These are phyloP conservation scores for Teunomyces barrocoloradensis DNA, from an alignment of 805 yeast genomes.

Conservation along the genomic window DNA sequence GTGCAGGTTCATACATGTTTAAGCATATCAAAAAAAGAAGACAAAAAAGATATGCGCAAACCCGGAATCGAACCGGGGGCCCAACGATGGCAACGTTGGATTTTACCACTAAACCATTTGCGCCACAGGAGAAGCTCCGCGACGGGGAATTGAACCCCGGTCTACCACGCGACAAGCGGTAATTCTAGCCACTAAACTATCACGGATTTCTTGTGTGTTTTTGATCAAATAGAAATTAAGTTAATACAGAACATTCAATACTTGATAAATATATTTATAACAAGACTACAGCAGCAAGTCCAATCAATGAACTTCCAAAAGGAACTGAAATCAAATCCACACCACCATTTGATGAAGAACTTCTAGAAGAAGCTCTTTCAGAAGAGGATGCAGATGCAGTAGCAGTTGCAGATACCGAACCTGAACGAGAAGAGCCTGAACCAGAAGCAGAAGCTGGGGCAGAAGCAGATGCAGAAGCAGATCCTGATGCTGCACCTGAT, in stretches of 20 bases:
- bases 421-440: background rate
- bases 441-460: background rate
- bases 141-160: slow-evolving; percentile 1
- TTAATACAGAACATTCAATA: too few species aligned
- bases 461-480: slow-evolving; percentile 5
- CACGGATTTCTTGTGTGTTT: background rate
- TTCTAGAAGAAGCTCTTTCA: background rate
- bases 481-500: slow-evolving; percentile 8
- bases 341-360: background rate
- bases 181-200: background rate
- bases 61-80: slow-evolving; percentile 12
- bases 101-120: slow-evolving; percentile 11
- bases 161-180: slow-evolving; percentile 1
- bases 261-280: background rate
- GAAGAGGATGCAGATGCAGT: background rate
- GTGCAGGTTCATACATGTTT: background rate
- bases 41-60: slow-evolving; percentile 7
- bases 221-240: background rate
- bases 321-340: background rate
- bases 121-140: slow-evolving; percentile 12
- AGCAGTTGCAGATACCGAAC: background rate
- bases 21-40: background rate
- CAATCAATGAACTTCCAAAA: background rate
- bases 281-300: background rate
- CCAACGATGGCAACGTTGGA: slow-evolving; percentile 11